Base-by-base conservation (phyloP, 192 early-diverging fungal genomes). In the Gaertneriomyces sp. region DNA sequence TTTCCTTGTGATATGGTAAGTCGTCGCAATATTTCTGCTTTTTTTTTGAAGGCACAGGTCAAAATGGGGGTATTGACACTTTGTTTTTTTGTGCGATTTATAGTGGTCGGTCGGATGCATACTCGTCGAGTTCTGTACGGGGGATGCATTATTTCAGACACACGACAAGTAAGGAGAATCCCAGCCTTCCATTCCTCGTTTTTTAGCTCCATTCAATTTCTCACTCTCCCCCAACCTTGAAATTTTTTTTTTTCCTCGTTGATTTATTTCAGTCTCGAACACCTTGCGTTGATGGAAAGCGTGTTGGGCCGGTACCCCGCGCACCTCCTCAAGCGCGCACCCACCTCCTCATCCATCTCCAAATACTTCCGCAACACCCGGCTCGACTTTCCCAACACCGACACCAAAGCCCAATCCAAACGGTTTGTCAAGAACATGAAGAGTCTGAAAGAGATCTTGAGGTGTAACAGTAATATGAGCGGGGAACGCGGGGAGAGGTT, bases 31-130 rank as follows among this genome's bases (percentile, higher is more conserved):
- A 39, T 2, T 51, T 50, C 4, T 70, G 62, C 6, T 12, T 68
- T 17, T 57, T 69, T 7, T 51, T 9, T 3, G 46, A 67, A 10
- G 10, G 53, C 8, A n/a, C n/a, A n/a, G n/a, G 11, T 42, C 7
- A 19, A 7, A 7, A 55, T 25, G 19, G 40, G 11, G 19, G 57
- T 42, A 9, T 6, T 7, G 7, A 19, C 8, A 9, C 7, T 19
- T 19, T 12, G 11, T 59, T 7, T 42, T 59, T 19, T 12, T n/a
- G n/a, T n/a, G n/a, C n/a, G n/a, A n/a, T n/a, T n/a, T 6, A 17
- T 44, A 76, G 82, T 98, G 96, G 96, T 95, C 93, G 7, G 75
- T 96, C 58, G 96, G 96, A 7, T 98, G 96, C 80, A 95, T 98
- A 52, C 85, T 98, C 19, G 85, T 97, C 11, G 96, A 98, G 77